Evolutionary conservation across 2,329 filamentous ascomycete genomes (phyloP).

Genomic region (Cyphellophora attinorum): DNA sequence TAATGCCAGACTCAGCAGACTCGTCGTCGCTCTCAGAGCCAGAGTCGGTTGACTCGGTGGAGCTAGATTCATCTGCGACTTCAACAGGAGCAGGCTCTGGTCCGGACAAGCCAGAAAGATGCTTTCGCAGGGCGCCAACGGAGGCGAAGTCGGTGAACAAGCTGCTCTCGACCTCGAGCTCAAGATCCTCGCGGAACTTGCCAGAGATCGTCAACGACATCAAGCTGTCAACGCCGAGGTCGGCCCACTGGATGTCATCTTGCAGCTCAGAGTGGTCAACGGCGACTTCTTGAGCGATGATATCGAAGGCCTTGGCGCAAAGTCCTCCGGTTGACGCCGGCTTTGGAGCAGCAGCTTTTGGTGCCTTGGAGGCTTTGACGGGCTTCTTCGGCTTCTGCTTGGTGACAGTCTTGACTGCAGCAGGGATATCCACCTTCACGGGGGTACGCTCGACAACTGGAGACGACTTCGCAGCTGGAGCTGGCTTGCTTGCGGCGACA

Average conservation of each 20-base stretch:
- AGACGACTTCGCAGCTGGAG: conserved; percentile 7
- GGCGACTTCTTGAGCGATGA: conserved; percentile 40
- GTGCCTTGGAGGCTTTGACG: conserved; percentile 17
- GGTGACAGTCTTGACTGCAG: conserved; percentile 8
- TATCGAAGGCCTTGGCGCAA: conserved; percentile 25
- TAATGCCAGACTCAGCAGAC: conserved; percentile 19
- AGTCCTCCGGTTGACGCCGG: conserved; percentile 23
- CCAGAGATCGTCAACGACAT: conserved; percentile 53
- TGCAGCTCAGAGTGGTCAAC: conserved; percentile 49
- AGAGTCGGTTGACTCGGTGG: conserved; percentile 16
- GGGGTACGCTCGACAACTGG: neutral
- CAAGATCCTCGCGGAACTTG: conserved; percentile 52
- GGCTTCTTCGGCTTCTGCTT: conserved; percentile 22
- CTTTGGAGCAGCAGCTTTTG: conserved; percentile 20
- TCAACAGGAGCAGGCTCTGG: conserved; percentile 9
- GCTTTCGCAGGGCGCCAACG: conserved; percentile 51
- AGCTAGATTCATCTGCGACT: conserved; percentile 22
- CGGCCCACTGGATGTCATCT: conserved; percentile 51
- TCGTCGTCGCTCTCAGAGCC: conserved; percentile 18
- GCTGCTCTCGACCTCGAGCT: conserved; percentile 49
- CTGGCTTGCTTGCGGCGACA: conserved; percentile 19
- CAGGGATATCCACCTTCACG: conserved; percentile 1
- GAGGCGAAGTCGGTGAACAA: conserved; percentile 52
- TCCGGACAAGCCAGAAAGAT: conserved; percentile 29
- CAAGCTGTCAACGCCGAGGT: conserved; percentile 53